Percentiles rank a stretch among this genome's conserved stretches.
Evolutionary conservation across 257 asterid genomes (phyloP).

Genomic region (Solanum neorickii): DNA sequence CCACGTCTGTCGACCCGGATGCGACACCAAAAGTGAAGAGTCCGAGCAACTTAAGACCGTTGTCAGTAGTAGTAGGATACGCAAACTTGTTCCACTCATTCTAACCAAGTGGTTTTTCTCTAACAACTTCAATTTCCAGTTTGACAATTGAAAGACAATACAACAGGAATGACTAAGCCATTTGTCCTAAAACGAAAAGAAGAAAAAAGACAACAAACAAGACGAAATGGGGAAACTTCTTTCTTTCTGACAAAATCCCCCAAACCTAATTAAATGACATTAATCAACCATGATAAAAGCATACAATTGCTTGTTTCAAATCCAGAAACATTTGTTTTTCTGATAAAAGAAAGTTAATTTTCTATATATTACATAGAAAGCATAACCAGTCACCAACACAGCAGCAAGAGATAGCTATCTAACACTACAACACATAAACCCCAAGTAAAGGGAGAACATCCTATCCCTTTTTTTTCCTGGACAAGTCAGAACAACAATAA

Average conservation of each 20-base stretch:
- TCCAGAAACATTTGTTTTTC: neutral
- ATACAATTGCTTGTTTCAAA: neutral
- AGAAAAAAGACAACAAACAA: neutral
- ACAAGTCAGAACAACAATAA: neutral
- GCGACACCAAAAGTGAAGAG: neutral
- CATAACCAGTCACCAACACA: neutral
- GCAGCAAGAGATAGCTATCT: neutral
- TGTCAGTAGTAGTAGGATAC: neutral
- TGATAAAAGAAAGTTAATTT: neutral
- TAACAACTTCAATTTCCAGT: neutral
- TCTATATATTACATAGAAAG: neutral
- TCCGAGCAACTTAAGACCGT: neutral
- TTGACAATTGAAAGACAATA: neutral
- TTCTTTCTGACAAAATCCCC: neutral
- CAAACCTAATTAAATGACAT: neutral
- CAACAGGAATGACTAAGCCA: neutral
- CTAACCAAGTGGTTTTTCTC: neutral
- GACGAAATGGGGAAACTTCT: neutral
- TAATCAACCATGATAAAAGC: neutral
- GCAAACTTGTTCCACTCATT: neutral
- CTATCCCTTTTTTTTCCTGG: too few species aligned
- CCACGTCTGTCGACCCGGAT: neutral
- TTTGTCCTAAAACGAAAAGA: neutral
- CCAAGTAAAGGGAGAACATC: neutral
- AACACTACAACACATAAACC: neutral